Evolutionary conservation across 495 filamentous ascomycete species (phyloP).

Genomic region (Penicillium samsonianum): DNA sequence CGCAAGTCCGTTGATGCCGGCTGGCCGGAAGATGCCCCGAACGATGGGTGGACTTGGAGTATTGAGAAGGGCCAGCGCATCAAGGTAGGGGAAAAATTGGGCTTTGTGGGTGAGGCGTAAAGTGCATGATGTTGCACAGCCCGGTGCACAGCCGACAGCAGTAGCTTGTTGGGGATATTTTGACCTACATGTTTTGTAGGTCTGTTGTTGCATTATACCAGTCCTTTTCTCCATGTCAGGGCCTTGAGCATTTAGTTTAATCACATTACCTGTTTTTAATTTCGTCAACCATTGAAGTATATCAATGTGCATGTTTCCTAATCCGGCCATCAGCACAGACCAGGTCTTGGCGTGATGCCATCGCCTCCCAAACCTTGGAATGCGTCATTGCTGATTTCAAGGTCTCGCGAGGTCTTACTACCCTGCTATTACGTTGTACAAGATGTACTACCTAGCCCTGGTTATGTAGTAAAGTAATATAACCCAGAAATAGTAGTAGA

Average conservation of each 20-base stretch:
- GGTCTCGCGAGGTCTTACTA: too few relatives aligned
- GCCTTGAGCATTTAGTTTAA: conserved; percentile 2
- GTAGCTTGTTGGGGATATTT: background rate
- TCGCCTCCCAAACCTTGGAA: conserved; percentile 6
- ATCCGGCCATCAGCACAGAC: background rate
- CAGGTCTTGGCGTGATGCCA: conserved; percentile 6
- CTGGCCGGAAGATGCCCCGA: conserved; percentile 54
- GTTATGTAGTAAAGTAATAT: background rate
- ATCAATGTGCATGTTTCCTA: background rate
- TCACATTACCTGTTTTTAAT: background rate
- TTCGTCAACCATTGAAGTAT: background rate
- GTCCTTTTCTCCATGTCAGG: conserved; percentile 5
- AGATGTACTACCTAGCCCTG: background rate
- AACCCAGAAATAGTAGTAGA: too few relatives aligned
- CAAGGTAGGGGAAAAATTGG: conserved; percentile 84
- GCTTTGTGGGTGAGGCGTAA: conserved; percentile 51
- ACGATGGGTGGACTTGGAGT: conserved; percentile 77
- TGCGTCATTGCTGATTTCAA: conserved; percentile 1
- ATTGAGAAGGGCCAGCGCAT: conserved; percentile 84
- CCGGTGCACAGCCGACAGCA: conserved; percentile 3
- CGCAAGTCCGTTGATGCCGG: conserved; percentile 66
- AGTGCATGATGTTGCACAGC: conserved; percentile 6
- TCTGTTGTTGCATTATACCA: conserved; percentile 26
- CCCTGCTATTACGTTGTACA: background rate
- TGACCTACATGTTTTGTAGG: background rate